Evolutionary conservation across 306 rosid species (phyloP), one percentile per base, ranked within the genome.

Genomic region (Lupinus albus): DNA sequence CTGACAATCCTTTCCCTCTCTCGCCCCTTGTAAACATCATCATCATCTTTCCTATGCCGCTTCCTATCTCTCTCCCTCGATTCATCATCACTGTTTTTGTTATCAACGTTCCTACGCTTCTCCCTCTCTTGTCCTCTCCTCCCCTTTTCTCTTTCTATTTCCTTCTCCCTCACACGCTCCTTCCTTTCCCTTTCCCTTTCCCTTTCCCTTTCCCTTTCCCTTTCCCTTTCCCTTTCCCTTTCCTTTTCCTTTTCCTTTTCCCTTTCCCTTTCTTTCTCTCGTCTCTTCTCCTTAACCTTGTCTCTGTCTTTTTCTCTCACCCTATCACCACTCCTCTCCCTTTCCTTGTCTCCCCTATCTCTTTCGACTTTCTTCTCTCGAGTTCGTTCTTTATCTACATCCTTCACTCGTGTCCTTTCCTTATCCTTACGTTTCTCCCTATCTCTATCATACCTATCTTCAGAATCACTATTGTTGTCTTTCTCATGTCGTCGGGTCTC

Each of bases 41-140:
- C 88, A 11, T 87, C 89, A 0, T 84, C 95, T 71, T 81, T 89
- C 85, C 74, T 85, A 1, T 78, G 85, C 12, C 91, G 83, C 76
- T 92, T 89, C 79, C 81, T 72, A 68, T 75, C 86, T 47, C 65
- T 85, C 76, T 82, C 95, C 80, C 65, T 82, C 1, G 65, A 47
- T 32, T 85, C 92, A 61, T 87, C 90, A 59, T 76, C 88, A 35
- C 87, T 79, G 49, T 69, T 67, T 25, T 87, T 91, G 70, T 88
- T 67, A 47, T 85, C 88, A 46, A 75, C 79, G 58, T 85, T 92
- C 50, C 89, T 82, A 5, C 71, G 85, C 76, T 83, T 89, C 72
- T 80, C 95, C 78, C 71, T 82, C 17, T 82, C 91, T 0, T 82
- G 87, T 14, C 52, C 50, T 78, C 79, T 76, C 84, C 77, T 78